phyloP scores from a whole-genome alignment of 371 early-diverging fungal genomes.

The Aphelidium insulamus region DNA sequence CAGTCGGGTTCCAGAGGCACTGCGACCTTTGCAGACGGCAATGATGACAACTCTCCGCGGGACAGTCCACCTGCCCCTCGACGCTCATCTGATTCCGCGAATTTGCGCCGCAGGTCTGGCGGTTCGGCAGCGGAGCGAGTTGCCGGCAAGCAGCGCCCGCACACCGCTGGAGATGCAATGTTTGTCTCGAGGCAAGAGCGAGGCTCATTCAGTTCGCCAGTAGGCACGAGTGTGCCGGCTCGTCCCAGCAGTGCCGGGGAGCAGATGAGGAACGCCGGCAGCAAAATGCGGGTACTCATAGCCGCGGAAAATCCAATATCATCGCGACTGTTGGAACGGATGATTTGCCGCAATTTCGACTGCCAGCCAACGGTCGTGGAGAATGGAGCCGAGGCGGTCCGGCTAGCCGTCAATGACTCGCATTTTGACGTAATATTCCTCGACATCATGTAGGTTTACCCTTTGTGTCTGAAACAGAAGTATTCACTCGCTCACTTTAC shows the following conservation, averaged over 20 bases:
- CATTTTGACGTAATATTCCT: constrained; percentile 78
- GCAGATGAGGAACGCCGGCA: not conserved
- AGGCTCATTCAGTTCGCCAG: not conserved
- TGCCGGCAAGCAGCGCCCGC: not conserved
- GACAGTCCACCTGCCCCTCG: too few relatives aligned
- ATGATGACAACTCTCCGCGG: too few relatives aligned
- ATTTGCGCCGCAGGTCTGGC: constrained; percentile 4
- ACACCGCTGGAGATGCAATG: not conserved
- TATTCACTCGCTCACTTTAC: not conserved
- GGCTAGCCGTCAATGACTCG: constrained; percentile 62
- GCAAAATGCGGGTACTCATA: constrained; percentile 1
- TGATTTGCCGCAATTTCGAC: constrained; percentile 4
- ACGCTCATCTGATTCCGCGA: constrained; percentile 6
- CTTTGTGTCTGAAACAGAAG: constrained; percentile 21
- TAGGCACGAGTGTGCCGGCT: not conserved
- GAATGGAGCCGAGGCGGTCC: constrained; percentile 76
- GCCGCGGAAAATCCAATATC: constrained; percentile 9
- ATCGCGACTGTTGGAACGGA: constrained; percentile 5
- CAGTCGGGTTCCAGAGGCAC: too few relatives aligned
- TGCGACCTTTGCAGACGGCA: too few relatives aligned
- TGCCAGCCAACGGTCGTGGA: constrained; percentile 55
- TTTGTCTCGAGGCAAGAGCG: not conserved
- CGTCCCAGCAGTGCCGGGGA: not conserved
- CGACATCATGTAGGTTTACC: constrained; percentile 79
- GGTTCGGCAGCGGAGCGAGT: not conserved